Evolutionary conservation across 306 rosid genomes (phyloP).

Genomic region (Lupinus albus): DNA sequence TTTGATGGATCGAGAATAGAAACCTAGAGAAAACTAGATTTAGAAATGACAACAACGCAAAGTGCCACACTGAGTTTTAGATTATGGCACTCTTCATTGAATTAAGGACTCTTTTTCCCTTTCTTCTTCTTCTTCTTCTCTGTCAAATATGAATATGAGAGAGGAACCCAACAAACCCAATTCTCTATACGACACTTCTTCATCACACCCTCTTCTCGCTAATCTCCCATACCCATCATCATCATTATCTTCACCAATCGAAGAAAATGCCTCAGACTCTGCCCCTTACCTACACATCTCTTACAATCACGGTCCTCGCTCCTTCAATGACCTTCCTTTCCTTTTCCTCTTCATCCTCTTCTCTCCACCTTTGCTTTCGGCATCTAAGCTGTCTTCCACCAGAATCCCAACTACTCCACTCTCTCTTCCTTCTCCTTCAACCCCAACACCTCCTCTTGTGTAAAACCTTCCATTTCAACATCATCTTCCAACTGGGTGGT

Average conservation of each 20-base stretch:
- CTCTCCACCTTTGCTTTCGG: constrained; percentile 74
- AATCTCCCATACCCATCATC: constrained; percentile 37
- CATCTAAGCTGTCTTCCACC: constrained; percentile 65
- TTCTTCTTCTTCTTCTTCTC: too few species aligned
- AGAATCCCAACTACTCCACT: constrained; percentile 52
- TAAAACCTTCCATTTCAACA: background rate
- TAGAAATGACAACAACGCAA: too few species aligned
- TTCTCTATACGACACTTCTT: constrained; percentile 47
- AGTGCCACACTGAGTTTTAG: too few species aligned
- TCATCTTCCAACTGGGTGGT: constrained; percentile 36
- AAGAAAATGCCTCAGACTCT: constrained; percentile 57
- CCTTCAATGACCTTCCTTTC: constrained; percentile 74
- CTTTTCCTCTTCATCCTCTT: constrained; percentile 65
- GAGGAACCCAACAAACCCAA: constrained; percentile 60
- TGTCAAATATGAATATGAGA: constrained; percentile 27
- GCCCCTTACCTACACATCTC: constrained; percentile 73
- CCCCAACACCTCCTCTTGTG: constrained; percentile 59
- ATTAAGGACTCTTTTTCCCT: too few species aligned
- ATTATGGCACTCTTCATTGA: too few species aligned
- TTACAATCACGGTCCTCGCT: constrained; percentile 66
- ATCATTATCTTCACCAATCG: constrained; percentile 23
- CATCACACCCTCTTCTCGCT: constrained; percentile 66
- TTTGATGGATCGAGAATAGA: too few species aligned
- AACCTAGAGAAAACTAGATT: too few species aligned
- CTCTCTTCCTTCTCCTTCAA: constrained; percentile 65